Base-by-base conservation (phyloP, 129 eudicot species). In the Chrysanthemum lavandulifolium region DNA sequence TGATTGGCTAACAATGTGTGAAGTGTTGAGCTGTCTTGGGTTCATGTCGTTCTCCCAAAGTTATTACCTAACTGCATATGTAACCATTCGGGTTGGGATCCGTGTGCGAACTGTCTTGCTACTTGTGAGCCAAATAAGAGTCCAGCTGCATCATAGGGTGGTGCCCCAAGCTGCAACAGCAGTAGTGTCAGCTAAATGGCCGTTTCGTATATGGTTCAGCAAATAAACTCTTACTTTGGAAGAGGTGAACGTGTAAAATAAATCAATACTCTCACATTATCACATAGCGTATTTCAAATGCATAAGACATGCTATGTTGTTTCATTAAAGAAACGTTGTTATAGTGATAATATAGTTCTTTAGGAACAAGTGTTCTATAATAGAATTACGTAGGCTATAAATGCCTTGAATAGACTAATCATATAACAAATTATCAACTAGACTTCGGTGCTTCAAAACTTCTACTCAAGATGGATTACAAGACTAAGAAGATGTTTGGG, bases 21-120 rank as follows among this genome's bases (percentile, higher is more conserved):
- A 6, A 21, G 55, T 49, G 27, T 55, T 36, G 71, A 36, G 66
- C 3, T 40, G 76, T 69, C 29, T 77, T 57, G 56, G 61, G 73
- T 65, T 87, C 89, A 89, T 66, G 92, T 73, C 50, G 88, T 81
- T 80, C 95, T 78, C 53, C 89, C 87, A 36, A 83, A 89, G 81
- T 80, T 86, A 76, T 72, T 80, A 21, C 98, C 97, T 56, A 90
- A 71, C 73, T 90, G 97, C 96, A 91, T 95, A 77, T 95, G 97
- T 40, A 95, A 89, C 96, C 97, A 95, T 78, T 86, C 97, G 1
- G 91, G 81, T 61, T 91, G 88, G 23, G 89, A 36, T 77, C 83
- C 90, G 64, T 82, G 90, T 65, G 81, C 82, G 58, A 86, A 86
- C 48, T 85, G 95, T 66, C 88, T 80, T 68, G 89, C 74, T 19